Percentiles rank a stretch among this genome's conserved stretches.
phyloP scores from a whole-genome alignment of 2,329 filamentous ascomycete species.

The Penicillium sclerotiorum region DNA sequence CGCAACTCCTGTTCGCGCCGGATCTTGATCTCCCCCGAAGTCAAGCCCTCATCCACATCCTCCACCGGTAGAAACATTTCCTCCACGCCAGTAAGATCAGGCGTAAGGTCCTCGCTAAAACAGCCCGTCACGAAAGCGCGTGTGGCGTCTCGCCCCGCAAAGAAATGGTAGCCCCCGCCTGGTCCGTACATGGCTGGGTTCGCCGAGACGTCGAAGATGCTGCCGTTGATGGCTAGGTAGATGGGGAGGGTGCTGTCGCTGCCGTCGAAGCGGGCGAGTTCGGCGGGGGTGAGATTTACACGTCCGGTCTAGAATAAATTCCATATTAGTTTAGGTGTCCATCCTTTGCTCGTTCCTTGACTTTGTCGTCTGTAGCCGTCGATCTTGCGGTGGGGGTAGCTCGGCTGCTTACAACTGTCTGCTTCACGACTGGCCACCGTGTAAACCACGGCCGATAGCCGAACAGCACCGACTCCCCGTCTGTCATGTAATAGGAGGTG shows the following conservation, averaged over 20 bases:
- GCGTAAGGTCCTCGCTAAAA: conserved; percentile 80
- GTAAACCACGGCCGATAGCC: conserved; percentile 66
- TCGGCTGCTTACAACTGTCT: conserved; percentile 57
- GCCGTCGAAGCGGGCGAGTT: conserved; percentile 79
- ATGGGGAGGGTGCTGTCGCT: conserved; percentile 73
- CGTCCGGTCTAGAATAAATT: conserved; percentile 53
- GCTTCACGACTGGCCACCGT: conserved; percentile 60
- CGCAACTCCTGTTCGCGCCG: conserved; percentile 65
- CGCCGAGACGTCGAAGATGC: conserved; percentile 65
- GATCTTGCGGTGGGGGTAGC: not conserved
- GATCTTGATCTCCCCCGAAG: conserved; percentile 49
- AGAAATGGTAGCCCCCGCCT: conserved; percentile 82
- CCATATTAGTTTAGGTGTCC: too few species aligned
- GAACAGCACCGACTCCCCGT: conserved; percentile 71
- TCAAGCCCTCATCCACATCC: conserved; percentile 53
- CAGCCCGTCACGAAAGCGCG: conserved; percentile 92
- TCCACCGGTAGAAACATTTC: conserved; percentile 75
- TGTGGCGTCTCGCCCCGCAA: conserved; percentile 82
- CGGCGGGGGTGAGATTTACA: conserved; percentile 69
- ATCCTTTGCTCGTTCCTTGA: not conserved
- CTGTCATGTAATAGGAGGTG: conserved; percentile 75
- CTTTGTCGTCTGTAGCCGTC: not conserved
- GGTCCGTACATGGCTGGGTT: conserved; percentile 69
- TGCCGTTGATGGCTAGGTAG: conserved; percentile 80
- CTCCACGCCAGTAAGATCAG: conserved; percentile 85